Evolutionary conservation across 2,329 filamentous ascomycete species (phyloP).

Genomic region (Penicillium sp.): DNA sequence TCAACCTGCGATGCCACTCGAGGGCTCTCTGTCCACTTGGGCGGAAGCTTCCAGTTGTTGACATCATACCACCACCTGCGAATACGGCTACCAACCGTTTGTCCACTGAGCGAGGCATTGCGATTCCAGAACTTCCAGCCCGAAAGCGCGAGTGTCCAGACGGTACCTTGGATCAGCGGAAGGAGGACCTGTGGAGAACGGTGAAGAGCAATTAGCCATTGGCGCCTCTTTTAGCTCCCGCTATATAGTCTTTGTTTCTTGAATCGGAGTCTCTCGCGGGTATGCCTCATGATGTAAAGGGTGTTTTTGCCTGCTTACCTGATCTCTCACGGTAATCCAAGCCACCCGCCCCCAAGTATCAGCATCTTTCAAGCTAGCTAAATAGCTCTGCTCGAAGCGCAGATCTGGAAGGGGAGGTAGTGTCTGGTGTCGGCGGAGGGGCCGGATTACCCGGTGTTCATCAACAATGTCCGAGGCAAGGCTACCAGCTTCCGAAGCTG

Average conservation of each 20-base stretch:
- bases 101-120: slow-evolving; percentile 73
- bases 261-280: background rate
- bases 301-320: slow-evolving; percentile 55
- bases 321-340: slow-evolving; percentile 84
- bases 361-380: slow-evolving; percentile 80
- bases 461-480: slow-evolving; percentile 51
- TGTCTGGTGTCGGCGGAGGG: slow-evolving; percentile 37
- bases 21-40: slow-evolving; percentile 28
- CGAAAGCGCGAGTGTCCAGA: slow-evolving; percentile 82
- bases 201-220: background rate
- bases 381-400: slow-evolving; percentile 96
- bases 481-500: slow-evolving; percentile 42
- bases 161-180: slow-evolving; percentile 79
- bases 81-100: slow-evolving; percentile 71
- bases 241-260: background rate
- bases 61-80: slow-evolving; percentile 94
- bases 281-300: background rate
- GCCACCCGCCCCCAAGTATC: slow-evolving; percentile 76
- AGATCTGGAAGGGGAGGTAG: slow-evolving; percentile 79
- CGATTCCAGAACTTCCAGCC: slow-evolving; percentile 93
- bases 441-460: slow-evolving; percentile 34
- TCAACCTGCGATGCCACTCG: slow-evolving; percentile 41
- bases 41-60: slow-evolving; percentile 81
- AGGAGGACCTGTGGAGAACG: slow-evolving; percentile 65
- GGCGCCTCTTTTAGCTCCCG: background rate